These are phyloP conservation scores for Lipomyces chichibuensis DNA, from an alignment of 805 yeast species.

Conservation along the genomic window DNA sequence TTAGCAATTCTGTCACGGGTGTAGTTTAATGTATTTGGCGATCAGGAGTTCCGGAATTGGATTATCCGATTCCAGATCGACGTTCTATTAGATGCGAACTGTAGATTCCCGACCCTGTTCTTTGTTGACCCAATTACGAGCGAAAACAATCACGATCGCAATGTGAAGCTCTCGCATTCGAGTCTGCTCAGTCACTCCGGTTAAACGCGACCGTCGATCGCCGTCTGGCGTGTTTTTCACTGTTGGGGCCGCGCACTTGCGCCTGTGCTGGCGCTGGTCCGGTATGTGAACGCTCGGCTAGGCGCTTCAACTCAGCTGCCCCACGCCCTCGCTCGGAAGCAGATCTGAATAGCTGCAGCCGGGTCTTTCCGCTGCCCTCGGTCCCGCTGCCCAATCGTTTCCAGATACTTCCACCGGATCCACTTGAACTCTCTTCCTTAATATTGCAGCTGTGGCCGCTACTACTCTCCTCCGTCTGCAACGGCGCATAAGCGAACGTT, in stretches of 20 bases:
- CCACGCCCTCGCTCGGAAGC: slow-evolving; percentile 20
- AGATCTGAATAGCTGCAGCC: slow-evolving; percentile 9
- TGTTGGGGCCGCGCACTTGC: slow-evolving; percentile 9
- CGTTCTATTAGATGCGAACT: background rate
- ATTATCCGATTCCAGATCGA: background rate
- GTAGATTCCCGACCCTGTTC: background rate
- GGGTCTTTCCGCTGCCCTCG: slow-evolving; percentile 4
- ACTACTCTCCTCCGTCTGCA: background rate
- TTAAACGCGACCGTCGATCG: slow-evolving; percentile 31
- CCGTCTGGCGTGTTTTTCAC: slow-evolving; percentile 5
- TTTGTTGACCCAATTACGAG: no score
- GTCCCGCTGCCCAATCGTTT: background rate
- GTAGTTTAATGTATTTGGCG: background rate
- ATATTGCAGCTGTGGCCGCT: background rate
- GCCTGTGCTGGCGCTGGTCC: background rate
- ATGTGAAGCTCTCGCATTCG: background rate
- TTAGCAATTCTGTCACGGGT: background rate
- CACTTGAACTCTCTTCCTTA: background rate
- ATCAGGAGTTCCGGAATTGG: background rate
- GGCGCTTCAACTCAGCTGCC: background rate
- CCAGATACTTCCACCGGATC: background rate
- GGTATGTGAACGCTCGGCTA: background rate
- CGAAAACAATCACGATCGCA: no score
- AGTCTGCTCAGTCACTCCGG: background rate
- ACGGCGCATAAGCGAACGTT: slow-evolving; percentile 4